Percentiles rank a stretch among this genome's conserved stretches.
These are phyloP conservation scores for Trypanosoma cruzi DNA, from an alignment of 208 protist species.

Conservation along the genomic window DNA sequence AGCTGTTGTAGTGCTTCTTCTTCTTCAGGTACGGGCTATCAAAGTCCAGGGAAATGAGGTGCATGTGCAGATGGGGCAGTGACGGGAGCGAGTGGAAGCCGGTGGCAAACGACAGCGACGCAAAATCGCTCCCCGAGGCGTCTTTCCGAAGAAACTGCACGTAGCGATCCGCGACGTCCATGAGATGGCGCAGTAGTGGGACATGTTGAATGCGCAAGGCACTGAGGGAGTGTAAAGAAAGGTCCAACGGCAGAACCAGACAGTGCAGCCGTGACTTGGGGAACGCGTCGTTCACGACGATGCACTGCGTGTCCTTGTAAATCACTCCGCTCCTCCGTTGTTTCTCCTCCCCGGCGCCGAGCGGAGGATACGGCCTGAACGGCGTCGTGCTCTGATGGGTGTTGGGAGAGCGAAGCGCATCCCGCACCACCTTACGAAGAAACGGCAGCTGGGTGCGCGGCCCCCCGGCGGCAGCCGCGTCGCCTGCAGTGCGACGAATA, in stretches of 20 bases:
- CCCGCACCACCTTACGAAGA: conserved; percentile 68
- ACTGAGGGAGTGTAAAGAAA: conserved; percentile 63
- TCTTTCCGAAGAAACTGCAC: conserved; percentile 44
- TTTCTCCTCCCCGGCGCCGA: conserved; percentile 33
- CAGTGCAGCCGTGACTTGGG: conserved; percentile 89
- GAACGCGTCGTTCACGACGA: conserved; percentile 85
- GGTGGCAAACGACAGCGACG: conserved; percentile 49
- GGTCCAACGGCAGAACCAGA: conserved; percentile 80
- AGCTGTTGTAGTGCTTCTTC: conserved; percentile 93
- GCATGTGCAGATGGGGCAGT: conserved; percentile 86
- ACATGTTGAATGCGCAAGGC: conserved; percentile 46
- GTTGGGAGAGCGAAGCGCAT: conserved; percentile 34
- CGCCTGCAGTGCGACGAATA: not conserved
- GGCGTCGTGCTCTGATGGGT: conserved; percentile 29
- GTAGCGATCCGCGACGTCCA: conserved; percentile 54
- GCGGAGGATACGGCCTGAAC: conserved; percentile 55
- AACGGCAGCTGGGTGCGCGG: conserved; percentile 77
- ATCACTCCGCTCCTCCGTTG: conserved; percentile 50
- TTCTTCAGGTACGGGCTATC: conserved; percentile 77
- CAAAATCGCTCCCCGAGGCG: conserved; percentile 23
- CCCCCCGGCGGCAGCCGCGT: conserved; percentile 29
- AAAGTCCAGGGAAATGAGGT: conserved; percentile 83
- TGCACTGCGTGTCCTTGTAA: conserved; percentile 74
- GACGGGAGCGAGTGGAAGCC: conserved; percentile 90
- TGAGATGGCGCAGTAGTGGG: conserved; percentile 58